These are phyloP conservation scores for barrel medic (Medicago truncatula) DNA, from an alignment of 306 rosid genomes.

Conservation along the genomic window DNA sequence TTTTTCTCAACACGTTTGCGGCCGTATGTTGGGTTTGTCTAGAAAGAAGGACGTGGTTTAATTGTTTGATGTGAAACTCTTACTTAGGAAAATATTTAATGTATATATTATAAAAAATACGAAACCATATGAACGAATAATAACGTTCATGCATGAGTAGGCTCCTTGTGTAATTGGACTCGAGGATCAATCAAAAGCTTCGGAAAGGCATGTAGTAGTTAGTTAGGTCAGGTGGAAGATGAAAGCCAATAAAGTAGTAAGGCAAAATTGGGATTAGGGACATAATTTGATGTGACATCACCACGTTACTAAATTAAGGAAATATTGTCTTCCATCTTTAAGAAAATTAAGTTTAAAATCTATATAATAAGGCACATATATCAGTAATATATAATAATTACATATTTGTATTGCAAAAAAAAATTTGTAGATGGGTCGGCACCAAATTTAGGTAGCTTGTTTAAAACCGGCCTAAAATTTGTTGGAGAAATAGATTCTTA, in stretches of 20 bases:
- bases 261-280: constrained; percentile 33
- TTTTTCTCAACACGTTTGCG: constrained; percentile 25
- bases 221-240: constrained; percentile 39
- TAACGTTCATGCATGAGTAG: constrained; percentile 26
- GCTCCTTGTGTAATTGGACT: neutral
- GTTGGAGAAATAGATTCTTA: no score
- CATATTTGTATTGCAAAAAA: no score
- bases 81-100: neutral
- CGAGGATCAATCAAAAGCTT: constrained; percentile 38
- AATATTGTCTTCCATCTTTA: constrained; percentile 43
- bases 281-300: constrained; percentile 45
- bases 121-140: neutral
- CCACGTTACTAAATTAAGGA: constrained; percentile 48
- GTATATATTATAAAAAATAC: neutral
- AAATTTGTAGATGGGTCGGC: no score
- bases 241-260: constrained; percentile 33
- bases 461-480: no score
- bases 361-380: no score
- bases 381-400: no score
- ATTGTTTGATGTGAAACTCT: constrained; percentile 29
- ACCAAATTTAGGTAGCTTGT: no score
- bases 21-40: constrained; percentile 23
- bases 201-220: constrained; percentile 27
- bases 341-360: constrained; percentile 1
- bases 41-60: constrained; percentile 6